Percentiles rank a stretch among this genome's conserved stretches.
These are phyloP conservation scores for Penicillium fuscoglaucum DNA, from an alignment of 2,329 filamentous ascomycete species.

Conservation along the genomic window DNA sequence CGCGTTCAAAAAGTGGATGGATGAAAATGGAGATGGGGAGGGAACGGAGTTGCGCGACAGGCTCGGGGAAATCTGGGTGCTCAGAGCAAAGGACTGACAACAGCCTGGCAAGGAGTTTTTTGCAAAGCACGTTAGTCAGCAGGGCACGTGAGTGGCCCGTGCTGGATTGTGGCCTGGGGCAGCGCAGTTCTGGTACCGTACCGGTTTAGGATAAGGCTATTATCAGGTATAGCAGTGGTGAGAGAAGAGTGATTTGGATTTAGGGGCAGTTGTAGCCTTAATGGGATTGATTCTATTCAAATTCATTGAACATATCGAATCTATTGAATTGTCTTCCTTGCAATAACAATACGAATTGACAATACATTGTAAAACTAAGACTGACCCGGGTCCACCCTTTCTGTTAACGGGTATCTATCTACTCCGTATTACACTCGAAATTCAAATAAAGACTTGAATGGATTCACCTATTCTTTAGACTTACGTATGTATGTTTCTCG, in stretches of 20 bases:
- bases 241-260: background rate
- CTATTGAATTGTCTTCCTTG: background rate
- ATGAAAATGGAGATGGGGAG: slow-evolving; percentile 42
- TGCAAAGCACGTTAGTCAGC: slow-evolving; percentile 29
- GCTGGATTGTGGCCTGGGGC: slow-evolving; percentile 8
- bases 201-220: slow-evolving; percentile 5
- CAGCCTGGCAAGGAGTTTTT: slow-evolving; percentile 38
- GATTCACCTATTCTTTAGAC: background rate
- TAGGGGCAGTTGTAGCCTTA: background rate
- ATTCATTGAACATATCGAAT: background rate
- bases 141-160: slow-evolving; percentile 25
- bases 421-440: background rate
- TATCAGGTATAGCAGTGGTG: background rate
- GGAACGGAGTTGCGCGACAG: slow-evolving; percentile 42
- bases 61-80: slow-evolving; percentile 41
- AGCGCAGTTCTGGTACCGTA: slow-evolving; percentile 10
- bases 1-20: slow-evolving; percentile 36
- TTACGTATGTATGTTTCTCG: background rate
- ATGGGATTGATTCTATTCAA: background rate
- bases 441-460: background rate
- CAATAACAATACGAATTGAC: background rate
- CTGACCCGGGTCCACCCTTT: slow-evolving; percentile 2
- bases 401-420: background rate
- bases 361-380: slow-evolving; percentile 1
- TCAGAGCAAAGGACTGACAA: slow-evolving; percentile 33